Base-by-base conservation (phyloP, 768 basidiomycete genomes). In the Fomitopsis pulvina region DNA sequence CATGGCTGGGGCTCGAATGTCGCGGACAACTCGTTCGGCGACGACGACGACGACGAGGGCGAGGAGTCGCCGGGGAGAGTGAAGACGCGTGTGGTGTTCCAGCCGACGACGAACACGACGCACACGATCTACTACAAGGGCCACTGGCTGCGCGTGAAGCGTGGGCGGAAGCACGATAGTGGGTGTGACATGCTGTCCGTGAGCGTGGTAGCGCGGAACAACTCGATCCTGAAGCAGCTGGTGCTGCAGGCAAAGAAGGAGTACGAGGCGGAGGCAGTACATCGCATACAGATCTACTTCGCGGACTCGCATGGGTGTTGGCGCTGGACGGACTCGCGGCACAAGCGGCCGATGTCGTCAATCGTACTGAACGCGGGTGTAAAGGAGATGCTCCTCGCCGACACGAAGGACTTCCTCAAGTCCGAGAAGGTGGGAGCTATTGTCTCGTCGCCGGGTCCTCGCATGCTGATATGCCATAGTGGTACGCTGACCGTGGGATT, bases 401-500 rank as follows among this genome's bases (percentile, higher is more conserved):
- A 93, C 53, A 79, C 89, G 21, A 78, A 81, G 52, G 90, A 92
- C 64, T 92, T 92, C 64, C 75, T 92, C 58, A 81, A 79, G 57
- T 84, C 83, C 50, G 89, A 92, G 66, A 89, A 87, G 77, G 86
- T 78, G 61, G 47, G 67, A 63, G 26, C 8, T 16, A 41, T 8
- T n/a, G n/a, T 29, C 5, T 24, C 24, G 10, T 18, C 9, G 29
- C 29, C 41, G 41, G 29, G 28, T 41, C 34, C 40, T 45, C 52
- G 57, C 39, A 8, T 37, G 41, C 21, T 43, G n/a, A n/a, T n/a
- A n/a, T 27, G 40, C 22, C 47, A 32, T 54, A 88, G 81, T 92
- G 91, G 91, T 93, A 92, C 58, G 87, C 87, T n/a, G 87, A 91
- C 66, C 83, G 91, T 59, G 91, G 91, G 45, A 92, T 92, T 56